Conservation (phyloP, 1,139 yeast genomes). For the Groenewaldozyma auringiensis region DNA sequence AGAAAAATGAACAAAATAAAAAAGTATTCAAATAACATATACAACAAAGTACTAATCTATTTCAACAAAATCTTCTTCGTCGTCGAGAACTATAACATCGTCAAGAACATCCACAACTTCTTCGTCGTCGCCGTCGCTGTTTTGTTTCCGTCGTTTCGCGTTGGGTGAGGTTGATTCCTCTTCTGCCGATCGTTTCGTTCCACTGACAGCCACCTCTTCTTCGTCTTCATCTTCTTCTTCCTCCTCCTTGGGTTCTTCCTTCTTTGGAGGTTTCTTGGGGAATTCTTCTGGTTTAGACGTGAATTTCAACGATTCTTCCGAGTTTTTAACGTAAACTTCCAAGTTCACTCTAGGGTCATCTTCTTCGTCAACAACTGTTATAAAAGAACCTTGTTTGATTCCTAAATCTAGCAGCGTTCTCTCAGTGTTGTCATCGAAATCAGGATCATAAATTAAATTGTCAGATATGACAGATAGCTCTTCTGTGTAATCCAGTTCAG, state of each 20-base stretch:
- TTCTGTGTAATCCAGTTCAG: conserved; percentile 50
- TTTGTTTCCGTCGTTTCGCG: conserved; percentile 19
- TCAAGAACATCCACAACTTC: conserved; percentile 19
- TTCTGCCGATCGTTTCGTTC: conserved; percentile 5
- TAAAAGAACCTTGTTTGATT: conserved; percentile 48
- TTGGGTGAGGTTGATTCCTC: background rate
- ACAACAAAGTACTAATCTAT: conserved; percentile 16
- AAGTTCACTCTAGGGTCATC: conserved; percentile 52
- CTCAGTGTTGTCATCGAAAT: conserved; percentile 71
- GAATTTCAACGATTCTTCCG: conserved; percentile 8
- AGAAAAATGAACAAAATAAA: background rate
- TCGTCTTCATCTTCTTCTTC: conserved; percentile 9
- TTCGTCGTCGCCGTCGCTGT: conserved; percentile 15
- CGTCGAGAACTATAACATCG: conserved; percentile 19
- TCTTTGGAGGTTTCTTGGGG: conserved; percentile 13
- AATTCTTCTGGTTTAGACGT: conserved; percentile 12
- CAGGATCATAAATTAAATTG: conserved; percentile 70
- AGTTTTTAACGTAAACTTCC: conserved; percentile 48
- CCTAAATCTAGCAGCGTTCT: conserved; percentile 48
- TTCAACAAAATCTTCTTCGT: conserved; percentile 25
- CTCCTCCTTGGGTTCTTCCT: conserved; percentile 5
- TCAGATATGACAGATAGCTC: conserved; percentile 60
- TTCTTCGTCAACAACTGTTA: conserved; percentile 72
- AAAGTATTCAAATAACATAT: background rate
- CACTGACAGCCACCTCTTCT: conserved; percentile 5